Base-by-base conservation (phyloP, 768 basidiomycete species). In the Lactarius indigo region DNA sequence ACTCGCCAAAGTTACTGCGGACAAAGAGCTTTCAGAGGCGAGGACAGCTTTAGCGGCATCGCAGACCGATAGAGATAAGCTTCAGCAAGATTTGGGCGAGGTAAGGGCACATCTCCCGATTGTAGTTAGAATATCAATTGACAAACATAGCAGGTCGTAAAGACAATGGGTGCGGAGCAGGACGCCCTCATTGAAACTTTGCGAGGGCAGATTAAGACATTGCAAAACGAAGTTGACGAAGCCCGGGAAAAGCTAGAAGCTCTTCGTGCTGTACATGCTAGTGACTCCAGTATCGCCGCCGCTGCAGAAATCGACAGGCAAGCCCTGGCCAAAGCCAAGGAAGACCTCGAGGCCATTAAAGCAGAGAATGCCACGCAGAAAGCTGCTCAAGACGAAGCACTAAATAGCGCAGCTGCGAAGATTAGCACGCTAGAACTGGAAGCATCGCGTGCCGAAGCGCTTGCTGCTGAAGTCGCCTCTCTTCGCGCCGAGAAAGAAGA, bases 401-500 rank as follows among this genome's bases (percentile, higher is more conserved):
- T 85, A 59, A 77, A 83, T 44, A 85, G 83, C 37, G 80, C 79
- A 1, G 73, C 80, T 50, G 74, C 74, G 6, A 85, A 80, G 71
- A 73, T 87, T 55, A 70, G 75, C 30, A 79, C 81, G 26, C 77
- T 85, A 17, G 83, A 86, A 69, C 73, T 76, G 33, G 83, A 83
- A 65, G 79, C 78, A 15, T 76, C 81, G 5, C 78, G 78, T 57
- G 75, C 74, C 1, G 79, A 80, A 28, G 72, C 74, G 8, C 79
- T 91, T 26, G 77, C 81, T 60, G 70, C 79, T 2, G 84, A 88
- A 71, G 67, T 91, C 15, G 75, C 74, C 5, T 77, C 76, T 37
- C 78, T 92, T 67, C 86, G 84, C 74, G 74, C 74, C 15, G 88
- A 91, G 76, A 88, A 85, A 72, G 90, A 89, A 72, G 91, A 92